These are phyloP conservation scores for Microbotryomycetes sp. DNA, from an alignment of 1,284 basidiomycete genomes.

Conservation along the genomic window DNA sequence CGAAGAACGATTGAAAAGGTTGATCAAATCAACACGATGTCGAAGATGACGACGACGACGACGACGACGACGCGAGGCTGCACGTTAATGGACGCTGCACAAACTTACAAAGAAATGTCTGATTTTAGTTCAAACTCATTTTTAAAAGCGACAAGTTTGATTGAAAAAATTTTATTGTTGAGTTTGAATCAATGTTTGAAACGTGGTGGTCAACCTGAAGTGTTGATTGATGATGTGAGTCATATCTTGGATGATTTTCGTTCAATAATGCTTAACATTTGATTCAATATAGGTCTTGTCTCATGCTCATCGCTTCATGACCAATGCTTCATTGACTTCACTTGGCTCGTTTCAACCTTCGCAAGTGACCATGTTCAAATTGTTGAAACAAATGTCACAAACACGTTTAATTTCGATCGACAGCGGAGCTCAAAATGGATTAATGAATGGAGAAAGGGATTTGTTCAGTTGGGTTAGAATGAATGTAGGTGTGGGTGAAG, in stretches of 20 bases:
- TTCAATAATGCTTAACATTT: background rate
- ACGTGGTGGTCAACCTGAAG: constrained; percentile 60
- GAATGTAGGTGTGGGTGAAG: constrained; percentile 31
- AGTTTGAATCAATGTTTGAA: constrained; percentile 75
- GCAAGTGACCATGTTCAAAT: constrained; percentile 24
- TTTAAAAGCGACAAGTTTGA: constrained; percentile 69
- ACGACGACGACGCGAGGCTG: constrained; percentile 44
- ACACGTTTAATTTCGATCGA: constrained; percentile 33
- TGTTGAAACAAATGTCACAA: constrained; percentile 28
- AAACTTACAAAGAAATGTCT: constrained; percentile 76
- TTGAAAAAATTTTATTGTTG: constrained; percentile 83
- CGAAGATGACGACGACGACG: constrained; percentile 57
- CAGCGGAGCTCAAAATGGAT: no score
- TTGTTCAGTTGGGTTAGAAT: constrained; percentile 33
- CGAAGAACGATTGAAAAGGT: constrained; percentile 69
- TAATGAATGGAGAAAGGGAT: constrained; percentile 23
- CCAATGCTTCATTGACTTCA: background rate
- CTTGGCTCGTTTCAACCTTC: constrained; percentile 25
- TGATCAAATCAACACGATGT: constrained; percentile 23
- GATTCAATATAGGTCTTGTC: constrained; percentile 26
- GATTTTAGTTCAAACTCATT: constrained; percentile 81
- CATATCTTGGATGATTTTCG: background rate
- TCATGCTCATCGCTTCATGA: constrained; percentile 14
- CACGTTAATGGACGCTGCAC: constrained; percentile 34
- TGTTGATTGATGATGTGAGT: constrained; percentile 35